Base-by-base conservation (phyloP, 352 stramenopile species). In the Globisporangium paroecandrum region DNA sequence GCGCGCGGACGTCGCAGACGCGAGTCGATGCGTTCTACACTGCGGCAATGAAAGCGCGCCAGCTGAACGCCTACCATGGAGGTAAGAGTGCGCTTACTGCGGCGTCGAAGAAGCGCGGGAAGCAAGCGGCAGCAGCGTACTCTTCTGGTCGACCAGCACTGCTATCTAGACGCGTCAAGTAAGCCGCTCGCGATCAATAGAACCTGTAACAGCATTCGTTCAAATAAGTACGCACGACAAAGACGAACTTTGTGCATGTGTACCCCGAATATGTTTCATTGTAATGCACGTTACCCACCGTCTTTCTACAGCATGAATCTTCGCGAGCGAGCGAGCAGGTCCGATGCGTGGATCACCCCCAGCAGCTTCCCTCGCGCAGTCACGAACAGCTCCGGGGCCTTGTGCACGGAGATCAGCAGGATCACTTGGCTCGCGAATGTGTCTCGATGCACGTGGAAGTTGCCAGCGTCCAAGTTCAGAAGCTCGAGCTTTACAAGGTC, bases 331-430 rank as follows among this genome's bases (percentile, higher is more conserved):
- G 85, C 81, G 4, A 93, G 77, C 61, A 93, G 65, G 54, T 94
- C 83, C 0, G 81, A 70, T 0, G 83, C 85, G 64, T 92, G 81
- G 53, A 94, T 89, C 32, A 89, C 77, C 2, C 85, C 85, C 5
- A 92, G 79, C 12, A 94, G 69, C 66, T 83, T 89, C 6, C 85
- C 85, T 24, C 81, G 76, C n/a, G 82, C 72, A 0, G 85, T 94
- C 49, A 94, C 84, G 36, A 90, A 92, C 0, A 94, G 67, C 69
- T 91, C 75, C 3, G 83, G 82, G 20, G 75, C 81, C 62, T 94
- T 94, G 74, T 94, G 82, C 43, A 92, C 81, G 47, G 85, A 89
- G 55, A 94, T 87, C 49, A 92, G 77, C n/a, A 94, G 64, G 15
- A 94, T 85, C 36, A 90, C 81, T 54, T 91, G 84, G 38, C 81